Base-by-base conservation (phyloP, 139 green algal species). In the Monoraphidium neglectum region DNA sequence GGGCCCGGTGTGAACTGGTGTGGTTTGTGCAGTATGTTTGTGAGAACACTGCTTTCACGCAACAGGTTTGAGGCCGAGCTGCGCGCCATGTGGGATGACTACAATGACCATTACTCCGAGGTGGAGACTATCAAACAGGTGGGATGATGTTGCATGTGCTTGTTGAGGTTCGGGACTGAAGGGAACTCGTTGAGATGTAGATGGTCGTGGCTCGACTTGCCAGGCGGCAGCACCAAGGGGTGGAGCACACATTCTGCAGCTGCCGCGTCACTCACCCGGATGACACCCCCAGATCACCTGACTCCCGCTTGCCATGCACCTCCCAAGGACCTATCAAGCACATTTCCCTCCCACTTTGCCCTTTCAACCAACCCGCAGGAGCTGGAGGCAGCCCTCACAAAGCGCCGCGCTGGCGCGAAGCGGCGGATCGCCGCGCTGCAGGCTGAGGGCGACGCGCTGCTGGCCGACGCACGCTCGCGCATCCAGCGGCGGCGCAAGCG, bases 341-440 rank as follows among this genome's bases (percentile, higher is more conserved):
- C 26, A 6, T 30, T 8, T 40, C 8, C 24, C 16, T 37, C 40
- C 30, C 10, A 28, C n/a, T 32, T 26, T 15, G 32, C 61, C 12
- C 61, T 70, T 21, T 37, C 33, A 24, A 23, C 5, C 2, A 21
- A 38, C 35, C 13, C 26, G 38, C 70, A 77, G 70, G 70, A 77
- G 70, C 36, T 77, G 26, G 36, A 36, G 4, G 26, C 28, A 15
- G 26, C 15, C 4, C 43, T 12, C 43, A 43, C 66, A 2, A 23
- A 65, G 43, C 66, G 67, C 32, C 61, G 62, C 23, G 13, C 46
- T 1, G 28, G 23, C 46, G 56, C 43, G 53, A 78, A 78, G 46
- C 61, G 72, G 32, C 70, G 71, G 60, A 43, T 78, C 32, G 40
- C 60, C 26, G 60, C 60, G 32, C 60, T 71, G 60, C 61, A 78